A percentile compares a stretch with the other conserved stretches of the same genome.
phyloP scores from a whole-genome alignment of 805 yeast species.

The Wickerhamiella occidentalis region DNA sequence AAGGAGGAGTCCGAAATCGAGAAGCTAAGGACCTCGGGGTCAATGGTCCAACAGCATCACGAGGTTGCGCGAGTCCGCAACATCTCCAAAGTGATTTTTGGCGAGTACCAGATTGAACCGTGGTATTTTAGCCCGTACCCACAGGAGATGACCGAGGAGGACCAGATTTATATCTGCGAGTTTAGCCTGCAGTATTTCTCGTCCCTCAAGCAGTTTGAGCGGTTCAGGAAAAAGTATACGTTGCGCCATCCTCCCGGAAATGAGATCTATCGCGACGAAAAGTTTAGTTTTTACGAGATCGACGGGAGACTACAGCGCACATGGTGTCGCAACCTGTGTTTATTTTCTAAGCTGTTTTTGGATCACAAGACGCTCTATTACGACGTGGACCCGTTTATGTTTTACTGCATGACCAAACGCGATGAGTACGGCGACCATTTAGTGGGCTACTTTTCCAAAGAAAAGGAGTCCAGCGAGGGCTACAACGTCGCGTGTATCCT shows the following conservation, averaged over 20 bases:
- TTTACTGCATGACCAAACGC: constrained; percentile 86
- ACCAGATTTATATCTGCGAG: constrained; percentile 80
- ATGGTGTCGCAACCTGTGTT: constrained; percentile 93
- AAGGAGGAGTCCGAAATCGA: constrained; percentile 84
- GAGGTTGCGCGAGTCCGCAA: constrained; percentile 90
- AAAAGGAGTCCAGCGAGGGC: constrained; percentile 88
- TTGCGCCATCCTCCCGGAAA: constrained; percentile 97
- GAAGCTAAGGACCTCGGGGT: constrained; percentile 85
- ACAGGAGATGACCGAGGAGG: constrained; percentile 84
- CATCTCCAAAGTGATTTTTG: constrained; percentile 64
- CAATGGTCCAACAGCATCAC: constrained; percentile 82
- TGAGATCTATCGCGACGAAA: constrained; percentile 87
- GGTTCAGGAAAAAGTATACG: constrained; percentile 79
- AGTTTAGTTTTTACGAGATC: constrained; percentile 89
- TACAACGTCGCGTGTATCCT: constrained; percentile 96
- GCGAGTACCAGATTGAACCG: constrained; percentile 87
- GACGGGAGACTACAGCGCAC: constrained; percentile 94
- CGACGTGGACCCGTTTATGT: constrained; percentile 95
- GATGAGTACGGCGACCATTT: constrained; percentile 90
- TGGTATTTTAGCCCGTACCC: constrained; percentile 99
- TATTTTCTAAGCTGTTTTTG: constrained; percentile 75
- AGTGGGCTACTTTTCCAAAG: constrained; percentile 94
- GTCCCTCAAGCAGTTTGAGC: constrained; percentile 77
- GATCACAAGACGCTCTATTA: constrained; percentile 95
- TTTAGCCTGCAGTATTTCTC: constrained; percentile 83